Evolutionary conservation across 441 rosid species (phyloP), one percentile per base, ranked within the genome.

Genomic region (Daphne laureola): DNA sequence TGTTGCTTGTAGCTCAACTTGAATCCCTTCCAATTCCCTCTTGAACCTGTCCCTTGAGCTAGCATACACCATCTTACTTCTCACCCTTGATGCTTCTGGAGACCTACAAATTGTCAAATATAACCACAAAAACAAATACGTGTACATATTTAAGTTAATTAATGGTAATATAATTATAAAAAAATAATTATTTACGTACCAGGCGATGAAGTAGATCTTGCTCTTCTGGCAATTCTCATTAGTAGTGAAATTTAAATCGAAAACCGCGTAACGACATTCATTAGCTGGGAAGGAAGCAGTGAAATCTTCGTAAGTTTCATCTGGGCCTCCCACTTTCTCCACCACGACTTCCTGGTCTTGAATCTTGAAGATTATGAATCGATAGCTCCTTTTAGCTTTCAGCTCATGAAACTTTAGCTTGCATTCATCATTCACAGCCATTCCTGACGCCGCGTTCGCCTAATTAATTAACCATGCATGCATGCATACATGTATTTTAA

Each of bases 201-300:
- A 83, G n/a, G 90, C 86, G 14, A 83, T 68, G 82, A 83, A 83
- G 74, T 79, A 79, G 57, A 82, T 82, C 63, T 82, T 82, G 90
- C 86, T 83, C 62, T 80, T 83, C 74, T 83, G 90, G 81, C 82
- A 76, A 49, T 83, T 74, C 73, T 83, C 90, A 13, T 53, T 41
- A 16, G 86, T 83, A 40, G 62, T 72, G 78, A 76, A 83, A 55
- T 83, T 84, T 2, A 83, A 76, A 57, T 83, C 90, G 14, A 62
- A 83, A 59, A 83, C 90, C 21, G 90, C 80, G 27, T 82, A 82
- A 41, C 89, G 86, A 16, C 90, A 83, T 27, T 83, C 90, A 27
- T 78, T 53, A 0, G 76, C 66, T 0, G 90, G 90, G 11, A 83
- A 49, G 51, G 79, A 70, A 4, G 66, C 67, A 9, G 63, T 5